A percentile compares a stretch with the other conserved stretches of the same genome.
phyloP scores from a whole-genome alignment of 2,329 filamentous ascomycete species.

The Sclerotinia nivalis region DNA sequence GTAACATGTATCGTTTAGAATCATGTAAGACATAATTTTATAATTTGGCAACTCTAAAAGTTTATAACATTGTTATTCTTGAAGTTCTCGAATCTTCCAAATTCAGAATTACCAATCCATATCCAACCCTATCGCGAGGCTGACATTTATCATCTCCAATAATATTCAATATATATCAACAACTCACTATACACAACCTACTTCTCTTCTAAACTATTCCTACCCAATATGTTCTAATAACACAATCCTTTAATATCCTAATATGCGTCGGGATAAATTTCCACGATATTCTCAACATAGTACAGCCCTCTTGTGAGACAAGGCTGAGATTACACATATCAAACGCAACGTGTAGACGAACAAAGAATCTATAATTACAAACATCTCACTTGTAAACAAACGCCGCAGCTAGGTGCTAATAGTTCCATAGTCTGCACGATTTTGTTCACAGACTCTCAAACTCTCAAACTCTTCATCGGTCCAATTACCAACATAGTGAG shows the following conservation, averaged over 20 bases:
- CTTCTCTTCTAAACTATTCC: not conserved
- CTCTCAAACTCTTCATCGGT: not conserved
- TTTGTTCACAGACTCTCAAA: not conserved
- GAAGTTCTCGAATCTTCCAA: slow-evolving; percentile 16
- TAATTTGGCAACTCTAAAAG: not conserved
- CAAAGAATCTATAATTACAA: not conserved
- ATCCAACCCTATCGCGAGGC: not conserved
- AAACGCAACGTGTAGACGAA: not conserved
- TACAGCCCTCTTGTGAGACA: not conserved
- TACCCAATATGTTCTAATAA: not conserved
- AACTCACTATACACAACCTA: not conserved
- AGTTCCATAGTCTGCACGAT: not conserved
- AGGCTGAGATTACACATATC: slow-evolving; percentile 13
- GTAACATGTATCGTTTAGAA: not conserved
- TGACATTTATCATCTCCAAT: slow-evolving; percentile 2
- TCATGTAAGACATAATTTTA: not conserved
- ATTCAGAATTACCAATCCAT: slow-evolving; percentile 17
- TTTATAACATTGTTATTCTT: not conserved
- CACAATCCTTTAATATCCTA: not conserved
- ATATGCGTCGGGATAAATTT: not conserved
- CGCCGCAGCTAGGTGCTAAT: too few species aligned
- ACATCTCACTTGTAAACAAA: not conserved
- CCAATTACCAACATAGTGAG: not conserved
- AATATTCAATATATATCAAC: not conserved
- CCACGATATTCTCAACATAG: not conserved